These are phyloP conservation scores for Periconia sp. DNA, from an alignment of 2,329 filamentous ascomycete genomes.

Conservation along the genomic window DNA sequence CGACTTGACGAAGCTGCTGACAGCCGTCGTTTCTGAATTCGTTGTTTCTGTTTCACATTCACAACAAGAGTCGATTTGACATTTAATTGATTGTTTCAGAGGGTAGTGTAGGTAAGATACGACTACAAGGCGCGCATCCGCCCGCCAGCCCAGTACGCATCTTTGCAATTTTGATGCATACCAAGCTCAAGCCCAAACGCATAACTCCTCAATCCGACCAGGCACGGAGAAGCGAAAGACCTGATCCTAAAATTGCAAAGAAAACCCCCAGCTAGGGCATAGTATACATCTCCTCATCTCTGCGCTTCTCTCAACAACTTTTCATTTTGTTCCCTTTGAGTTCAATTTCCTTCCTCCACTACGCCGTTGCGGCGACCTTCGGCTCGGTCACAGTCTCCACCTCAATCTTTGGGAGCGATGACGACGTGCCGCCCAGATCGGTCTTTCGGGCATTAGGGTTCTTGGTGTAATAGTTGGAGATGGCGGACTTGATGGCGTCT, in stretches of 20 bases:
- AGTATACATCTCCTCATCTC: constrained; percentile 11
- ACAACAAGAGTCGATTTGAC: neutral
- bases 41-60: neutral
- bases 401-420: constrained; percentile 70
- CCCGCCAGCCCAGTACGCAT: neutral
- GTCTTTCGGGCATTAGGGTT: constrained; percentile 78
- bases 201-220: constrained; percentile 9
- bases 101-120: constrained; percentile 1
- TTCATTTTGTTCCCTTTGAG: constrained; percentile 13
- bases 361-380: constrained; percentile 33
- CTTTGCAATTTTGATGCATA: constrained; percentile 3
- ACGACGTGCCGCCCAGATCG: constrained; percentile 76
- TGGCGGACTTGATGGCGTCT: constrained; percentile 90
- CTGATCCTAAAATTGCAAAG: constrained; percentile 4
- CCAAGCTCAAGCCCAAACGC: constrained; percentile 4
- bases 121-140: neutral
- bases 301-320: neutral
- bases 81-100: neutral
- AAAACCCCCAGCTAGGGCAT: constrained; percentile 3
- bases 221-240: constrained; percentile 13
- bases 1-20: too few species aligned
- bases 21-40: too few species aligned
- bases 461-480: constrained; percentile 90
- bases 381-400: constrained; percentile 59
- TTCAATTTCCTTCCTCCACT: constrained; percentile 18